These are phyloP conservation scores for Penicillium lividum DNA, from an alignment of 495 filamentous ascomycete species.

Conservation along the genomic window DNA sequence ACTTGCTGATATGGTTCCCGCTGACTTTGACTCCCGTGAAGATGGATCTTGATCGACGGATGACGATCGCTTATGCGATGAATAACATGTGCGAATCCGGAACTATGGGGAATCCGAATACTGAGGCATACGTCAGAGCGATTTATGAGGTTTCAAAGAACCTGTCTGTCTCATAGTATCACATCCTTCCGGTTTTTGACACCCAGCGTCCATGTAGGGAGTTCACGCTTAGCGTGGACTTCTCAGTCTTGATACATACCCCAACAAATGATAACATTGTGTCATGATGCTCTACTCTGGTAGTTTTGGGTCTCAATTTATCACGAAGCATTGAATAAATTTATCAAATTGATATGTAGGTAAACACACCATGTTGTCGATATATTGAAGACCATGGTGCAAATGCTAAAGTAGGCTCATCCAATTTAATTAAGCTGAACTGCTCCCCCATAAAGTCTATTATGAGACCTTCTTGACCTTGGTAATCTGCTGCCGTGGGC, in stretches of 20 bases:
- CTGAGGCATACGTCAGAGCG: constrained; percentile 34
- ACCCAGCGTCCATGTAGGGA: no score
- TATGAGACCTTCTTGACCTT: constrained; percentile 29
- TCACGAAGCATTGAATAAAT: no score
- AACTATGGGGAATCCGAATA: constrained; percentile 30
- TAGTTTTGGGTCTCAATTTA: no score
- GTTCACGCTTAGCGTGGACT: no score
- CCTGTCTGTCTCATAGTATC: neutral
- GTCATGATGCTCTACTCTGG: no score
- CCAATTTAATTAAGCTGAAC: neutral
- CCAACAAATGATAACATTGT: no score
- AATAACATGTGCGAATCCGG: constrained; percentile 37
- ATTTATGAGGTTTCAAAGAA: constrained; percentile 35
- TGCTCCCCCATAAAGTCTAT: neutral
- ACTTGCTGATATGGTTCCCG: no score
- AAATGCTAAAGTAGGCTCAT: neutral
- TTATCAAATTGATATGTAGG: neutral
- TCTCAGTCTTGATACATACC: no score
- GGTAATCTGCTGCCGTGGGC: constrained; percentile 20
- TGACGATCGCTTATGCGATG: constrained; percentile 49
- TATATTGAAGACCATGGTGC: neutral
- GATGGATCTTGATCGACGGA: constrained; percentile 42
- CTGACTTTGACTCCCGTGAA: no score
- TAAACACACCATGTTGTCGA: neutral
- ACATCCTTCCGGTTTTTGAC: no score